These are phyloP conservation scores for Penicillium janthinellum DNA, from an alignment of 2,329 filamentous ascomycete genomes.

Conservation along the genomic window DNA sequence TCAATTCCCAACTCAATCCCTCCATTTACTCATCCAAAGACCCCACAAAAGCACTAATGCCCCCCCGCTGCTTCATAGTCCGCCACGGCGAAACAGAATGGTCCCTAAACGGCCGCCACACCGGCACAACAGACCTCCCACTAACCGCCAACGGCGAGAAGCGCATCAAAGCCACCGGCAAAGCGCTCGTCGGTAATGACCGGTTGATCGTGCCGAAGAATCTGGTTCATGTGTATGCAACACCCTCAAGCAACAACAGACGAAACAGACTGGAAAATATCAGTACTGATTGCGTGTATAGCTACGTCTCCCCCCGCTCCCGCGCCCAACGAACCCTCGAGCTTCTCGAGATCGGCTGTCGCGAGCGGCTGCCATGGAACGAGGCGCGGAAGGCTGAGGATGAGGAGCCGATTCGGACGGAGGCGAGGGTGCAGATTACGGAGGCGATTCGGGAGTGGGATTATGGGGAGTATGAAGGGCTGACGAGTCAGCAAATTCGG, in stretches of 20 bases:
- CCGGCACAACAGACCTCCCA: constrained; percentile 81
- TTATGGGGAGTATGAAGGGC: constrained; percentile 83
- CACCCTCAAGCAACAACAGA: constrained; percentile 11
- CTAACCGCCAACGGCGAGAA: constrained; percentile 80
- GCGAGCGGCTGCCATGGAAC: constrained; percentile 72
- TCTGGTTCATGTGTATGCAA: constrained; percentile 76
- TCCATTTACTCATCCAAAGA: background rate
- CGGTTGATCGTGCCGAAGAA: constrained; percentile 81
- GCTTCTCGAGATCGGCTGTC: constrained; percentile 73
- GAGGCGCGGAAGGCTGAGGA: constrained; percentile 31
- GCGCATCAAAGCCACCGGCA: constrained; percentile 73
- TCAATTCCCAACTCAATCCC: background rate
- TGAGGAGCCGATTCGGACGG: constrained; percentile 51
- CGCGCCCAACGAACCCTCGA: constrained; percentile 90
- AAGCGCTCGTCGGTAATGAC: constrained; percentile 80
- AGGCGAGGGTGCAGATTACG: constrained; percentile 66
- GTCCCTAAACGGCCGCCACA: constrained; percentile 85
- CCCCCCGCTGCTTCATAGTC: constrained; percentile 76
- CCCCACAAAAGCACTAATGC: constrained; percentile 37
- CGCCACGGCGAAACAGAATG: constrained; percentile 96
- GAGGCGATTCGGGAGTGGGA: constrained; percentile 82
- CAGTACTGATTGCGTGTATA: constrained; percentile 28
- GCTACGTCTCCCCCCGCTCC: constrained; percentile 81
- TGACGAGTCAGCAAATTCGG: constrained; percentile 70
- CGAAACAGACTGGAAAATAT: too few relatives aligned